These are phyloP conservation scores for Asterella californica DNA, from an alignment of 225 moss, liverwort and hornwort species.

Conservation along the genomic window DNA sequence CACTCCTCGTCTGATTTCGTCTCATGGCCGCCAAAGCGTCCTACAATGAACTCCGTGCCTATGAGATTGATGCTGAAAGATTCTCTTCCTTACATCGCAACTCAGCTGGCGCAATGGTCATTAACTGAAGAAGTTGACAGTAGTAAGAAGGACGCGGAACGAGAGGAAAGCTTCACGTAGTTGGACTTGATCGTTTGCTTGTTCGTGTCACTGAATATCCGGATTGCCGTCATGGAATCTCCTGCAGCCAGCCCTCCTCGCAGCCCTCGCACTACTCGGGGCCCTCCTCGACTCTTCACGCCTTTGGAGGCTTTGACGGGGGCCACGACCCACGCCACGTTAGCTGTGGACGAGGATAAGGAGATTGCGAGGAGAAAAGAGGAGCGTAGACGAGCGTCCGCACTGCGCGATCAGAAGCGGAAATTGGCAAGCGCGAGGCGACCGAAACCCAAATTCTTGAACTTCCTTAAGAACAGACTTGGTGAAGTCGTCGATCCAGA, in stretches of 20 bases:
- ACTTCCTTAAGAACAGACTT: slow-evolving; percentile 14
- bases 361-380: slow-evolving; percentile 7
- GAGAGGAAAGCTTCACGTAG: background rate
- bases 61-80: too few species aligned
- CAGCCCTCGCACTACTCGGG: background rate
- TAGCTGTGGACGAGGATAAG: slow-evolving; percentile 6
- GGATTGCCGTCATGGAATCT: background rate
- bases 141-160: background rate
- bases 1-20: background rate
- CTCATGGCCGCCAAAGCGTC: background rate
- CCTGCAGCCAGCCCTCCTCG: background rate
- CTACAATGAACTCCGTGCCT: too few species aligned
- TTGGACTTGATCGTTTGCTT: background rate
- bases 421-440: slow-evolving; percentile 1
- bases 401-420: background rate
- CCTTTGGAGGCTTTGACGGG: background rate
- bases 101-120: background rate
- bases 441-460: slow-evolving; percentile 15
- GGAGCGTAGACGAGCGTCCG: slow-evolving; percentile 13
- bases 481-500: background rate
- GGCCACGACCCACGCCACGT: too few species aligned
- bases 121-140: background rate
- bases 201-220: background rate
- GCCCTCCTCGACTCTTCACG: background rate
- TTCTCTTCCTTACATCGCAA: background rate